Percentiles rank a stretch among this genome's conserved stretches.
Evolutionary conservation across 2,329 filamentous ascomycete genomes (phyloP).

Genomic region (Phaeosphaeriaceae sp.): DNA sequence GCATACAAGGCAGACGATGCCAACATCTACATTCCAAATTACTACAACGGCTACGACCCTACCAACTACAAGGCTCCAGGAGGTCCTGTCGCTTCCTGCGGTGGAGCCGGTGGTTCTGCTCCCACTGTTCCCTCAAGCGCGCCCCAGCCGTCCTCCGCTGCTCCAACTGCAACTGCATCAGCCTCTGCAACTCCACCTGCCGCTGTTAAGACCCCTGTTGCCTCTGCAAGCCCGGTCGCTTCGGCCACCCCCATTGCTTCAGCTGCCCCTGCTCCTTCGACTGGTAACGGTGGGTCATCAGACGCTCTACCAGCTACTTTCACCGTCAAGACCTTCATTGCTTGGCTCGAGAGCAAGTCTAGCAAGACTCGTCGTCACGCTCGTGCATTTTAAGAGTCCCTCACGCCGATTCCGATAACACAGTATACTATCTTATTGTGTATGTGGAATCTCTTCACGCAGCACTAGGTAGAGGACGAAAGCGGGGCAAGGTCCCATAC

Average conservation of each 20-base stretch:
- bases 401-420: no score
- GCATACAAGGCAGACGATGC: slow-evolving; percentile 40
- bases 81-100: slow-evolving; percentile 35
- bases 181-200: slow-evolving; percentile 3
- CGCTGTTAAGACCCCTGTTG: not conserved
- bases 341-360: slow-evolving; percentile 29
- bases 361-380: slow-evolving; percentile 3
- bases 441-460: no score
- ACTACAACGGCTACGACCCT: slow-evolving; percentile 44
- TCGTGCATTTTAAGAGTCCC: slow-evolving; percentile 5
- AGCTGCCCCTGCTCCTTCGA: slow-evolving; percentile 6
- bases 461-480: no score
- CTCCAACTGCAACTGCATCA: slow-evolving; percentile 9
- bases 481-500: no score
- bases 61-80: slow-evolving; percentile 39
- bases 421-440: no score
- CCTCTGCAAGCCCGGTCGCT: slow-evolving; percentile 8
- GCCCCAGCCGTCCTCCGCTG: slow-evolving; percentile 15
- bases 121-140: slow-evolving; percentile 12
- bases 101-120: slow-evolving; percentile 24
- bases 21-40: slow-evolving; percentile 46
- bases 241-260: slow-evolving; percentile 1
- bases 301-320: slow-evolving; percentile 26
- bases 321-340: slow-evolving; percentile 32
- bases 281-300: slow-evolving; percentile 30